Conservation (phyloP, 1,284 basidiomycete genomes). For the Ceratobasidium papillatum region DNA sequence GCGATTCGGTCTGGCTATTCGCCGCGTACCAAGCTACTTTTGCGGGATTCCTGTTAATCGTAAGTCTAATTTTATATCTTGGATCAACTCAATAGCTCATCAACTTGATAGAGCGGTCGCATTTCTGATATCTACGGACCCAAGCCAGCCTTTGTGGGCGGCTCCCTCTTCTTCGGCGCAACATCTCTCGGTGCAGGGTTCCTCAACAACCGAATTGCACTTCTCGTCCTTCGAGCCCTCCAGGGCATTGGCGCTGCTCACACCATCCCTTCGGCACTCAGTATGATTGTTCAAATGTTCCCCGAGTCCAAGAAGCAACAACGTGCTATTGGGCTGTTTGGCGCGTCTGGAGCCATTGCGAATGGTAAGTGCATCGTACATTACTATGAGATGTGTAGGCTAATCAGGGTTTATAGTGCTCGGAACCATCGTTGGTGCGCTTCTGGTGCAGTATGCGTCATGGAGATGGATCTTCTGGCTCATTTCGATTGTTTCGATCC, state of each 20-base stretch:
- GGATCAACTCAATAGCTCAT: neutral
- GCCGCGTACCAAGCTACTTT: slow-evolving; percentile 39
- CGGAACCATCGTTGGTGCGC: slow-evolving; percentile 53
- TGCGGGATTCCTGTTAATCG: slow-evolving; percentile 38
- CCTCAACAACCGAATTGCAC: slow-evolving; percentile 33
- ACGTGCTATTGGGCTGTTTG: slow-evolving; percentile 58
- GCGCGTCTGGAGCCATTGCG: slow-evolving; percentile 58
- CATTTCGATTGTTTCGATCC: slow-evolving; percentile 54
- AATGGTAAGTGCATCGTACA: slow-evolving; percentile 53
- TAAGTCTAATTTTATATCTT: neutral
- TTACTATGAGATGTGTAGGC: neutral
- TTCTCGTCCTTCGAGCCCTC: slow-evolving; percentile 41
- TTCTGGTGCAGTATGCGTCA: slow-evolving; percentile 54
- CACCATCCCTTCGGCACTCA: slow-evolving; percentile 60
- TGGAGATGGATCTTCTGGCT: slow-evolving; percentile 62
- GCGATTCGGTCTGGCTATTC: slow-evolving; percentile 41
- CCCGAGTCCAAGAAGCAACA: slow-evolving; percentile 58
- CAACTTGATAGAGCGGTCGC: slow-evolving; percentile 33
- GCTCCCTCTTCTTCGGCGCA: slow-evolving; percentile 35
- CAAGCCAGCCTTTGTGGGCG: slow-evolving; percentile 40
- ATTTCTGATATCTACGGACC: slow-evolving; percentile 43
- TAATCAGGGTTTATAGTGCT: slow-evolving; percentile 47
- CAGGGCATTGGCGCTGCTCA: slow-evolving; percentile 42
- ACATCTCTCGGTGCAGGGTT: slow-evolving; percentile 42
- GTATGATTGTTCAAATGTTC: slow-evolving; percentile 59